A percentile compares a stretch with the other conserved stretches of the same genome.
Evolutionary conservation across 108 stramenopile species (phyloP).

Genomic region (Pseudonitzschia pungens): DNA sequence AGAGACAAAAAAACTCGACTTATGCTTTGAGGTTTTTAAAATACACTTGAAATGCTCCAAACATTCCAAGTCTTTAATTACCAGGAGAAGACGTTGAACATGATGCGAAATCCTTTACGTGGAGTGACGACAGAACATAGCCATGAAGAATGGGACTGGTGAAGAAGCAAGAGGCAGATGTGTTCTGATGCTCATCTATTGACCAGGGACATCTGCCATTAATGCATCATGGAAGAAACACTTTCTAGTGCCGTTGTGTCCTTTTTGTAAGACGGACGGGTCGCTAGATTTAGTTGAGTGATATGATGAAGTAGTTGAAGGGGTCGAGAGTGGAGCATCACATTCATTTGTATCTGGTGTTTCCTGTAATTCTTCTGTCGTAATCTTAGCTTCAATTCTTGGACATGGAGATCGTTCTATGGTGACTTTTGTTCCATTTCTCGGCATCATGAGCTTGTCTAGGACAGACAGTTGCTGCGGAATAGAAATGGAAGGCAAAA

Average conservation of each 20-base stretch:
- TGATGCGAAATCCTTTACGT: background rate
- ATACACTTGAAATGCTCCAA: background rate
- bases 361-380: background rate
- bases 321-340: background rate
- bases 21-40: background rate
- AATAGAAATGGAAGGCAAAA: background rate
- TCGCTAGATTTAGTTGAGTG: background rate
- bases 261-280: background rate
- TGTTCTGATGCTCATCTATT: background rate
- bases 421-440: background rate
- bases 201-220: background rate
- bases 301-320: background rate
- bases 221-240: background rate
- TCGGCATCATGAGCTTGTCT: background rate
- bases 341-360: background rate
- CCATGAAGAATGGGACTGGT: background rate
- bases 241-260: background rate
- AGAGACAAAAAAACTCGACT: too few species aligned
- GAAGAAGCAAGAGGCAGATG: background rate
- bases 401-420: background rate
- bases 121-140: background rate
- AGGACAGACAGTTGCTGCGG: background rate
- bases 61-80: background rate
- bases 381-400: background rate
- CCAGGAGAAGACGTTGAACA: background rate